Evolutionary conservation across 2,329 filamentous ascomycete genomes (phyloP).

Genomic region (Colletotrichum ledebouriae): DNA sequence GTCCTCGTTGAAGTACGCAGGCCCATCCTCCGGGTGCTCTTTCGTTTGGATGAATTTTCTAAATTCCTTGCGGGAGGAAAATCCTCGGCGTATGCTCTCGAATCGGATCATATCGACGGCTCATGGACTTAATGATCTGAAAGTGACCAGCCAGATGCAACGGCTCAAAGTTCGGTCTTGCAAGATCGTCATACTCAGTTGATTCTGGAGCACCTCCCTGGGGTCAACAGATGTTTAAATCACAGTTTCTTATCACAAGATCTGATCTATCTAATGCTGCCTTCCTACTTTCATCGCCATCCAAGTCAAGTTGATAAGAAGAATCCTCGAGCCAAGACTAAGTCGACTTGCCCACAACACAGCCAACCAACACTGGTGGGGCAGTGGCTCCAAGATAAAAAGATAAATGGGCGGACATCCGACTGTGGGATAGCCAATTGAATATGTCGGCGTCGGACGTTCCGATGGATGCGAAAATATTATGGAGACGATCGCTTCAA

Average conservation of each 20-base stretch:
- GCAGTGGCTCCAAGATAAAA: neutral
- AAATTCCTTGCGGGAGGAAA: slow-evolving; percentile 42
- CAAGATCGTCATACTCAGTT: too few species aligned
- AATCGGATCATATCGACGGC: neutral
- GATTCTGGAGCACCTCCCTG: too few species aligned
- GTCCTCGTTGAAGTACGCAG: slow-evolving; percentile 46
- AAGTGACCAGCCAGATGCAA: too few species aligned
- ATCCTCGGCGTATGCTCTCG: slow-evolving; percentile 24
- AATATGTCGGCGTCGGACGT: slow-evolving; percentile 15
- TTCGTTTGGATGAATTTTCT: slow-evolving; percentile 39
- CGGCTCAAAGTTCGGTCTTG: too few species aligned
- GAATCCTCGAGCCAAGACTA: neutral
- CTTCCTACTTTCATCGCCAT: too few species aligned
- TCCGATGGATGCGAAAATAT: slow-evolving; percentile 14
- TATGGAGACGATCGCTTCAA: slow-evolving; percentile 37
- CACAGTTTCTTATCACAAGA: too few species aligned
- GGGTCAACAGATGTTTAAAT: too few species aligned
- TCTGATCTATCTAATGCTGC: too few species aligned
- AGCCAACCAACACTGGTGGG: neutral
- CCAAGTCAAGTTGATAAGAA: slow-evolving; percentile 1
- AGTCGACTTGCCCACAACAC: neutral
- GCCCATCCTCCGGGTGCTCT: slow-evolving; percentile 25
- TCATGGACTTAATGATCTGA: neutral
- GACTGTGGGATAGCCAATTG: slow-evolving; percentile 12
- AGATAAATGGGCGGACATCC: slow-evolving; percentile 24